Conservation (phyloP, 2,329 filamentous ascomycete genomes). For the Metarhizium robertsii region DNA sequence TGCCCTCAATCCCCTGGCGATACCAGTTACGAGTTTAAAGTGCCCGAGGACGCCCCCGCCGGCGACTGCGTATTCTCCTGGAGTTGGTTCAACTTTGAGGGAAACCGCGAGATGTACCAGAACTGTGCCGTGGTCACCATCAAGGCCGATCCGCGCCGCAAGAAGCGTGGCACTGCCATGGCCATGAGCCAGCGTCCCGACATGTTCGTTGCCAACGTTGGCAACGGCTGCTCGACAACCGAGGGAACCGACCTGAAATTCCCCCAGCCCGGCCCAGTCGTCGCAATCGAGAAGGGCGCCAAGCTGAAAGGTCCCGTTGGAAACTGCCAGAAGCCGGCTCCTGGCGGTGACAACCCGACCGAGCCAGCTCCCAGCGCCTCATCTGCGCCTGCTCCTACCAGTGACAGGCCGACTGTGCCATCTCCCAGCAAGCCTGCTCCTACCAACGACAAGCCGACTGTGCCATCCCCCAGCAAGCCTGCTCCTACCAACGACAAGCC, state of each 20-base stretch:
- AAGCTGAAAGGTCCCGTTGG: background rate
- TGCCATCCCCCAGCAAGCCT: too few relatives aligned
- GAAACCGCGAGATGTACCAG: slow-evolving; percentile 63
- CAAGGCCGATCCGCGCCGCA: slow-evolving; percentile 20
- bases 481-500: too few relatives aligned
- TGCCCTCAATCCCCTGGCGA: slow-evolving; percentile 19
- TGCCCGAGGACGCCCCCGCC: slow-evolving; percentile 41
- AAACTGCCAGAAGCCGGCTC: background rate
- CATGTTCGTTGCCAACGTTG: slow-evolving; percentile 60
- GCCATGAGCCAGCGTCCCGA: slow-evolving; percentile 39
- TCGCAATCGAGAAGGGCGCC: slow-evolving; percentile 12
- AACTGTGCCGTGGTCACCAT: slow-evolving; percentile 54
- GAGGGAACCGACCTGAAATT: slow-evolving; percentile 49
- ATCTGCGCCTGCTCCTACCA: background rate
- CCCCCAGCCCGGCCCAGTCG: slow-evolving; percentile 51
- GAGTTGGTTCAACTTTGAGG: slow-evolving; percentile 54
- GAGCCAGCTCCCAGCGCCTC: background rate
- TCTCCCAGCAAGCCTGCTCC: too few relatives aligned
- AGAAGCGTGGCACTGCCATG: slow-evolving; percentile 12
- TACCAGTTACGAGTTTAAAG: slow-evolving; percentile 32
- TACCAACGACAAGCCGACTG: too few relatives aligned
- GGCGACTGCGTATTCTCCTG: slow-evolving; percentile 47
- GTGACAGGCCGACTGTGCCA: too few relatives aligned
- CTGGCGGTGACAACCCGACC: background rate
- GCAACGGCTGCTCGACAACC: slow-evolving; percentile 43